phyloP scores from a whole-genome alignment of 805 yeast species.

The Metschnikowia kunwiensis region DNA sequence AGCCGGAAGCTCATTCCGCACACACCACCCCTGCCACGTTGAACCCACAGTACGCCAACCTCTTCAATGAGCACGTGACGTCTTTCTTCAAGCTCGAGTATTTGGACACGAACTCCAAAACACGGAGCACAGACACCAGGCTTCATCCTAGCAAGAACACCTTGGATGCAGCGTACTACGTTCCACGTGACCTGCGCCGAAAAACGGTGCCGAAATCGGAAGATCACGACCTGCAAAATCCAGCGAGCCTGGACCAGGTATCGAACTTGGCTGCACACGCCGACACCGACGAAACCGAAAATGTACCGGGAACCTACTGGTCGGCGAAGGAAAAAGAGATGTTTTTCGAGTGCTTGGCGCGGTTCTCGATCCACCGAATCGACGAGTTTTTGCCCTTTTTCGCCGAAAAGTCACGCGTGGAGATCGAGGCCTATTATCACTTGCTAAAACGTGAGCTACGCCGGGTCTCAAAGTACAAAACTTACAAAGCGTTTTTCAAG shows the following conservation, averaged over 20 bases:
- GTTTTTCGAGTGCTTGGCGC: slow-evolving; percentile 49
- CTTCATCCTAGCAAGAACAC: slow-evolving; percentile 15
- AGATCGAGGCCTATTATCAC: slow-evolving; percentile 46
- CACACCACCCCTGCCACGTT: no score
- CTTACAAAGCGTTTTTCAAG: background rate
- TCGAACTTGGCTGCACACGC: background rate
- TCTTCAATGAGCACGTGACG: slow-evolving; percentile 12
- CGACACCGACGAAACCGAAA: background rate
- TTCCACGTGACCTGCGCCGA: no score
- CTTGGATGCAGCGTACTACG: slow-evolving; percentile 8
- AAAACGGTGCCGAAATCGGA: no score
- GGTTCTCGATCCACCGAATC: slow-evolving; percentile 47
- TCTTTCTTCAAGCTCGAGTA: slow-evolving; percentile 11
- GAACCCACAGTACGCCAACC: background rate
- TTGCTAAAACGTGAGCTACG: slow-evolving; percentile 30
- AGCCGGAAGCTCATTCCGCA: no score
- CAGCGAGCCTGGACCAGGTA: no score
- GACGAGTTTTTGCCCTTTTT: slow-evolving; percentile 40
- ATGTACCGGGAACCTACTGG: slow-evolving; percentile 43
- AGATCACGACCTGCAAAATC: no score
- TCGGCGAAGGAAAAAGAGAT: slow-evolving; percentile 44
- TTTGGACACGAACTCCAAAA: background rate
- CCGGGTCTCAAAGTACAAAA: slow-evolving; percentile 19
- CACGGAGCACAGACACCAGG: background rate
- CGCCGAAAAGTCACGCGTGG: slow-evolving; percentile 41